phyloP scores from a whole-genome alignment of 805 yeast species.

The Lachancea meyersii region DNA sequence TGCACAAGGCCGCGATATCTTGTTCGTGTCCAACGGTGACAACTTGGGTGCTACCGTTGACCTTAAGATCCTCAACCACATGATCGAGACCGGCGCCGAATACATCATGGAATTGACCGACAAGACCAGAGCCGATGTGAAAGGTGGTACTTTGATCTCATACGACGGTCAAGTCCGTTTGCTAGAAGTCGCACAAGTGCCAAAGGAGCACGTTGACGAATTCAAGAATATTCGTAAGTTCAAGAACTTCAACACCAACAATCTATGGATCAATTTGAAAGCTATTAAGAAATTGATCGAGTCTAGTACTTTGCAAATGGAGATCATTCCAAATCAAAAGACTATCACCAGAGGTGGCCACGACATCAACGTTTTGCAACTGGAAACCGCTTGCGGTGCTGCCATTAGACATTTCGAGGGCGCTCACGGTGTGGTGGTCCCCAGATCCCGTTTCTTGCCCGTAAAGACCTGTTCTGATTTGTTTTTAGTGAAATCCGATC shows the following conservation, averaged over 20 bases:
- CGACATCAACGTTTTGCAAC: conserved; percentile 83
- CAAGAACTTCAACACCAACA: conserved; percentile 96
- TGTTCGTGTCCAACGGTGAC: conserved; percentile 97
- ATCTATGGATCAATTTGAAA: conserved; percentile 92
- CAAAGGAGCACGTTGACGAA: conserved; percentile 96
- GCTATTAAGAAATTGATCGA: conserved; percentile 92
- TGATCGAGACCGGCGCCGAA: conserved; percentile 86
- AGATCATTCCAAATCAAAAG: conserved; percentile 93
- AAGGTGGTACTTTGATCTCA: conserved; percentile 97
- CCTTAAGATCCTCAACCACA: conserved; percentile 80
- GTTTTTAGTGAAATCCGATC: conserved; percentile 88
- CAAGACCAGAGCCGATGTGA: conserved; percentile 98
- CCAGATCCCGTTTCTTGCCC: conserved; percentile 95
- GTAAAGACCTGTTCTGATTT: conserved; percentile 96
- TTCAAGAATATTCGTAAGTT: conserved; percentile 96
- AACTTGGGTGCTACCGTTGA: conserved; percentile 98
- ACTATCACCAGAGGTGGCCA: conserved; percentile 67
- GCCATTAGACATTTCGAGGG: conserved; percentile 93
- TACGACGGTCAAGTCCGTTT: conserved; percentile 92
- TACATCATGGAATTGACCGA: conserved; percentile 98
- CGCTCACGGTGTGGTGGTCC: conserved; percentile 97
- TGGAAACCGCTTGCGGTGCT: conserved; percentile 99
- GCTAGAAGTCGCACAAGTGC: conserved; percentile 96
- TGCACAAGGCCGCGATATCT: conserved; percentile 87
- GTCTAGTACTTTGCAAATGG: conserved; percentile 72